Percentiles rank a stretch among this genome's conserved stretches.
phyloP scores from a whole-genome alignment of 352 stramenopile species.

The Ochromonadaceae sp. region DNA sequence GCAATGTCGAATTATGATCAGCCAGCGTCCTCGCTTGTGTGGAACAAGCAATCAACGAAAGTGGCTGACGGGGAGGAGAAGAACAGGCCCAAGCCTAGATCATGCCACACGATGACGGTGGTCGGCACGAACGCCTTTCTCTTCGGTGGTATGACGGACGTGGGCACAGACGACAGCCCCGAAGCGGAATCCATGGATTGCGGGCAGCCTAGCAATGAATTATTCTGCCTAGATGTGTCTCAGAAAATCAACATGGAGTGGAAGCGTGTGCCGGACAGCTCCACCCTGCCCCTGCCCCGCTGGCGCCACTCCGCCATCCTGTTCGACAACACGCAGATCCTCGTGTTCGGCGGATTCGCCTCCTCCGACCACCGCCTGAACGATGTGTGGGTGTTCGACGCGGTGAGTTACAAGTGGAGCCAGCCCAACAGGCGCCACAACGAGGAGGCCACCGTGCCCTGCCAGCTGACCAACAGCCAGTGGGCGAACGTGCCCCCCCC shows the following conservation, averaged over 20 bases:
- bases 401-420: neutral
- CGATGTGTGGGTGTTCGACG: constrained; percentile 61
- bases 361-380: constrained; percentile 37
- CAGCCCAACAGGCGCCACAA: constrained; percentile 4
- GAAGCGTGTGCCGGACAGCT: constrained; percentile 2
- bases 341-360: constrained; percentile 23
- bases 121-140: constrained; percentile 59
- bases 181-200: no score
- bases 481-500: constrained; percentile 21
- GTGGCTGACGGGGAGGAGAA: no score
- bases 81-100: constrained; percentile 33
- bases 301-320: constrained; percentile 63
- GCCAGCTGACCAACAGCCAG: constrained; percentile 8
- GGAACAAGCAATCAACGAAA: no score
- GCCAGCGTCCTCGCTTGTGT: no score
- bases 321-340: constrained; percentile 39
- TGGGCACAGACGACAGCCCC: no score
- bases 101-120: constrained; percentile 68
- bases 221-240: neutral
- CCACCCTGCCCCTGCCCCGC: constrained; percentile 25
- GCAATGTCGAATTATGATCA: no score
- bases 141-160: constrained; percentile 52
- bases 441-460: neutral
- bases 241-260: constrained; percentile 29
- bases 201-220: constrained; percentile 14